Evolutionary conservation across 208 protist species (phyloP).

Genomic region (Wallacemonas sp.): DNA sequence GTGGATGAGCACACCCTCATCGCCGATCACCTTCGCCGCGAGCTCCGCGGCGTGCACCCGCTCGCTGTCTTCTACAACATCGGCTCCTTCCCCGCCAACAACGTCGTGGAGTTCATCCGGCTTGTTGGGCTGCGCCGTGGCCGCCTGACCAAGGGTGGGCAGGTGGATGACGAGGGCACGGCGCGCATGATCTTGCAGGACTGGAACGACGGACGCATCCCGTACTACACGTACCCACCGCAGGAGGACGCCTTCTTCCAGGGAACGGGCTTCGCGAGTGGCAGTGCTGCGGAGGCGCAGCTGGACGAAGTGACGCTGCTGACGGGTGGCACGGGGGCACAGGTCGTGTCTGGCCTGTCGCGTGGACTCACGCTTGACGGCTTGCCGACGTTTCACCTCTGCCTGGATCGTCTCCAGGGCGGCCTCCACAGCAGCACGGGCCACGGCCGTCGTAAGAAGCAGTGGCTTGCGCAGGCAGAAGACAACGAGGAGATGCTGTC

Average conservation of each 20-base stretch:
- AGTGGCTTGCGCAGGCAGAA: conserved; percentile 14
- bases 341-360: conserved; percentile 40
- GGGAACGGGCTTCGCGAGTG: conserved; percentile 23
- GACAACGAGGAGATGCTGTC: conserved; percentile 3
- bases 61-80: conserved; percentile 85
- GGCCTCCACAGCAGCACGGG: conserved; percentile 12
- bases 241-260: conserved; percentile 58
- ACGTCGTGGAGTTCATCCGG: conserved; percentile 84
- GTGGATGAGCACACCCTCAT: conserved; percentile 19
- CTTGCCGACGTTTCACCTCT: conserved; percentile 87
- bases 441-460: conserved; percentile 33
- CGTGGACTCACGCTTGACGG: conserved; percentile 73
- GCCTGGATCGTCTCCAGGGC: conserved; percentile 34
- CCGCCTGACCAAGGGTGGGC: conserved; percentile 82
- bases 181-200: conserved; percentile 93
- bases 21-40: conserved; percentile 10
- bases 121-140: conserved; percentile 81
- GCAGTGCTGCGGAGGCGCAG: not conserved
- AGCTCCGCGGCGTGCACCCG: conserved; percentile 49
- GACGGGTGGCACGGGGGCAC: conserved; percentile 25
- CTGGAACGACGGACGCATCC: conserved; percentile 96
- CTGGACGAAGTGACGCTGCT: conserved; percentile 20
- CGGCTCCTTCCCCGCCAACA: conserved; percentile 54
- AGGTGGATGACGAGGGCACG: conserved; percentile 90
- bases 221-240: conserved; percentile 95